Evolutionary conservation across 75 land plant species (phyloP), one percentile per base, ranked within the genome.

Genomic region (Ceratopteris richardii): DNA sequence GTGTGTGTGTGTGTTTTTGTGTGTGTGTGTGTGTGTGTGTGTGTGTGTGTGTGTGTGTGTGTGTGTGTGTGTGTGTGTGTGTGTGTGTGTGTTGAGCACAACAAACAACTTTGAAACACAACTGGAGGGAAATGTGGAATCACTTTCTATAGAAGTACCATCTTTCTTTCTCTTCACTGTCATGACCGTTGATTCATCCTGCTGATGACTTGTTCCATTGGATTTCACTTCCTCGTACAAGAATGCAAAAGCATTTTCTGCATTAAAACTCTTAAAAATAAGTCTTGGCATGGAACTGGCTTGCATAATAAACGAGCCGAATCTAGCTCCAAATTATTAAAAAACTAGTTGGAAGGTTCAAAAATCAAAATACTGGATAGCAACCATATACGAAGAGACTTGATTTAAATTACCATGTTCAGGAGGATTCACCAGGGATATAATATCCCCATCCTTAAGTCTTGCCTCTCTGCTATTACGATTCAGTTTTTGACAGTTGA

Each of bases 161-260:
- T 40, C 14, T 9, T 10, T 40, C 9, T 79, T 80, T 61, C 97
- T 82, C 77, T 92, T 92, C 25, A 60, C 37, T 29, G 19, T 2
- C 17, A 37, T 44, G 44, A 61, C 23, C 58, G 56, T 2, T 21
- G 54, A 40, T 51, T 28, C 80, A 61, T 65, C 71, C 3, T 51
- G 43, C 19, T 48, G 22, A 51, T 33, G 25, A 52, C 79, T 50
- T 18, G 39, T 42, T 21, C 27, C 27, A 22, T 37, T 54, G 19
- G 23, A 24, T 22, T 31, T 16, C 29, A 91, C 83, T 69, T 84
- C 93, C 47, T 89, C 77, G 54, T 77, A 92, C 39, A 92, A 86
- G 78, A 88, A 92, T 43, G 86, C 83, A 82, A 77, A 80, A 31
- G 97, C 81, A 62, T 66, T 70, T 22, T 82, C 97, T 92, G 77